Percentiles rank a stretch among this genome's conserved stretches.
phyloP scores from a whole-genome alignment of 192 early-diverging fungal genomes.

The Backusella sp. region DNA sequence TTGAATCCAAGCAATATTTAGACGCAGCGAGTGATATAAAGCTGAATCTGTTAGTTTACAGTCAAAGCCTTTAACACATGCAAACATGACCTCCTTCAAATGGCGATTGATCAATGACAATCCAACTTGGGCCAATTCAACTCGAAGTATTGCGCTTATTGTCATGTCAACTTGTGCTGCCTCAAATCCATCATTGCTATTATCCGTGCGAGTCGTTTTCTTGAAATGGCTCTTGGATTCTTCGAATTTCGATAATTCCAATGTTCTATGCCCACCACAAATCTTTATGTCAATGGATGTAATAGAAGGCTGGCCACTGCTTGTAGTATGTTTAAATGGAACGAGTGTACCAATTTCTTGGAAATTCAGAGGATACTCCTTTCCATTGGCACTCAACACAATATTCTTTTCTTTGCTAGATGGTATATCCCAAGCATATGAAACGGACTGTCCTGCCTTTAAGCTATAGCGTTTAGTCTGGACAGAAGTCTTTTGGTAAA shows the following conservation, averaged over 20 bases:
- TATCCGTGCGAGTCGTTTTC: background rate
- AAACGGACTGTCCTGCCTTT: conserved; percentile 51
- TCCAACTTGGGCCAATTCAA: conserved; percentile 86
- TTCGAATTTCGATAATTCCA: conserved; percentile 66
- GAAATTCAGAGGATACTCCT: conserved; percentile 73
- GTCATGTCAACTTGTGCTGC: conserved; percentile 51
- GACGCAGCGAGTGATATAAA: conserved; percentile 72
- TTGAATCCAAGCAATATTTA: conserved; percentile 88
- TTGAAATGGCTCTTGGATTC: conserved; percentile 64
- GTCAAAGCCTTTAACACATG: conserved; percentile 73
- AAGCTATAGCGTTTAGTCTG: conserved; percentile 20
- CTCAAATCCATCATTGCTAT: conserved; percentile 43
- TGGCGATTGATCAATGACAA: conserved; percentile 82
- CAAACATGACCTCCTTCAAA: conserved; percentile 85
- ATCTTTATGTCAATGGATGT: conserved; percentile 76
- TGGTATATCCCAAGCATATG: conserved; percentile 93
- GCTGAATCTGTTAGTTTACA: conserved; percentile 79
- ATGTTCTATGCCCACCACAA: conserved; percentile 61
- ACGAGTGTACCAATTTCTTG: conserved; percentile 88
- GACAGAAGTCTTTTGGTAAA: conserved; percentile 68
- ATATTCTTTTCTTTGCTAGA: conserved; percentile 69
- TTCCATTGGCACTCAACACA: conserved; percentile 71
- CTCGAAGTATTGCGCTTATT: conserved; percentile 58
- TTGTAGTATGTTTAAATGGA: conserved; percentile 78
- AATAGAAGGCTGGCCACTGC: conserved; percentile 35